A percentile compares a stretch with the other conserved stretches of the same genome.
Evolutionary conservation across 2,329 filamentous ascomycete genomes (phyloP).

Genomic region (Aspergillus latus): DNA sequence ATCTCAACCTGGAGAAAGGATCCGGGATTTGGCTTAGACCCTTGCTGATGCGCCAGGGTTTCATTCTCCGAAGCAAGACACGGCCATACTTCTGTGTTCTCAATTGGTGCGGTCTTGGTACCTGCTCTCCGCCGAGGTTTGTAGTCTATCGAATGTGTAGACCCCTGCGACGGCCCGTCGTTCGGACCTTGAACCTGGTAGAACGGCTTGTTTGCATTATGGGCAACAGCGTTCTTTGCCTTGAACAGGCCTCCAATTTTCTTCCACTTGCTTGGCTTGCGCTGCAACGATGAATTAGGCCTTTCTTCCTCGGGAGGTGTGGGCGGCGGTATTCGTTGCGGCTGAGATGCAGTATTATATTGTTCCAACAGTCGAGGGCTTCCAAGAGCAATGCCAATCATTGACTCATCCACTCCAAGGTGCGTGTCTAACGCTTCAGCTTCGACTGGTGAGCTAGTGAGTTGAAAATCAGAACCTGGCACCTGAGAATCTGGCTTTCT

Average conservation of each 20-base stretch:
- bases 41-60: conserved; percentile 16
- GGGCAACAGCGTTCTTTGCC: conserved; percentile 33
- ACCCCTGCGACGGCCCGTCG: conserved; percentile 24
- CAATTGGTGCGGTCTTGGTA: conserved; percentile 8
- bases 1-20: conserved; percentile 72
- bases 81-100: conserved; percentile 22
- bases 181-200: conserved; percentile 29
- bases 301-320: conserved; percentile 16
- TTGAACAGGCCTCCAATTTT: conserved; percentile 48
- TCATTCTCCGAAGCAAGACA: conserved; percentile 26
- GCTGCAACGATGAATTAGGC: conserved; percentile 22
- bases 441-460: conserved; percentile 30
- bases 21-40: conserved; percentile 11
- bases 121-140: conserved; percentile 9
- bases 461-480: conserved; percentile 33
- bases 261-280: conserved; percentile 48
- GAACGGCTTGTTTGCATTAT: conserved; percentile 26
- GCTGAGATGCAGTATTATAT: conserved; percentile 18
- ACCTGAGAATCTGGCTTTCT: conserved; percentile 18
- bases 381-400: conserved; percentile 73
- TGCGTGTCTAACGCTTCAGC: conserved; percentile 17
- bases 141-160: conserved; percentile 23
- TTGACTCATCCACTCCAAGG: conserved; percentile 40
- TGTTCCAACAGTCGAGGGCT: conserved; percentile 55
- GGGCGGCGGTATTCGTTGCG: conserved; percentile 16